phyloP scores from a whole-genome alignment of 768 basidiomycete genomes.

The Pleurotus salmoneostramineus region DNA sequence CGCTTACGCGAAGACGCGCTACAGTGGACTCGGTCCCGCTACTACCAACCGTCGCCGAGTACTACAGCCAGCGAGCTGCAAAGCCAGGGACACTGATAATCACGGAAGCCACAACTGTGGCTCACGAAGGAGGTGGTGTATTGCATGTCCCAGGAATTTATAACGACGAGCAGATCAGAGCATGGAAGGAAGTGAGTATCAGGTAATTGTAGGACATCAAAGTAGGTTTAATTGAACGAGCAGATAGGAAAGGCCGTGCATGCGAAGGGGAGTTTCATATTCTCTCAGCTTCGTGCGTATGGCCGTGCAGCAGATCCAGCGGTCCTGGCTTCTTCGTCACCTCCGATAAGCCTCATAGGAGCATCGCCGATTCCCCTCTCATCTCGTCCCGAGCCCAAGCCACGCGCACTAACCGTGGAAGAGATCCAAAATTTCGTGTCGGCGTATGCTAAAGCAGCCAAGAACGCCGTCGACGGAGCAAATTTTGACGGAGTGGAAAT shows the following conservation, averaged over 20 bases:
- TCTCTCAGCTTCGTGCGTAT: constrained; percentile 45
- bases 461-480: constrained; percentile 36
- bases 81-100: constrained; percentile 52
- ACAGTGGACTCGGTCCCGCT: constrained; percentile 7
- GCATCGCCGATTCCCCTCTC: constrained; percentile 8
- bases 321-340: background rate
- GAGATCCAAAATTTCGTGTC: constrained; percentile 37
- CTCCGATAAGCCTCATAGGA: background rate
- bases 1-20: constrained; percentile 31
- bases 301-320: constrained; percentile 30
- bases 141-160: constrained; percentile 51
- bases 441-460: constrained; percentile 41
- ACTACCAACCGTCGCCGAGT: constrained; percentile 31
- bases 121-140: constrained; percentile 43
- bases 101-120: constrained; percentile 54
- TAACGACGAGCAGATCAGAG: constrained; percentile 45
- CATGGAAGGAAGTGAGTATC: constrained; percentile 47
- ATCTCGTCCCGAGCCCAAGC: constrained; percentile 6
- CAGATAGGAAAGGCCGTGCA: constrained; percentile 41
- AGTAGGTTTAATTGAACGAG: background rate
- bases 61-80: constrained; percentile 45
- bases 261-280: constrained; percentile 35
- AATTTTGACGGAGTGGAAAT: constrained; percentile 51
- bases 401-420: constrained; percentile 23
- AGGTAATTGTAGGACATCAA: constrained; percentile 11